Evolutionary conservation across 2,329 filamentous ascomycete species (phyloP).

Genomic region (Fusarium nygamai): DNA sequence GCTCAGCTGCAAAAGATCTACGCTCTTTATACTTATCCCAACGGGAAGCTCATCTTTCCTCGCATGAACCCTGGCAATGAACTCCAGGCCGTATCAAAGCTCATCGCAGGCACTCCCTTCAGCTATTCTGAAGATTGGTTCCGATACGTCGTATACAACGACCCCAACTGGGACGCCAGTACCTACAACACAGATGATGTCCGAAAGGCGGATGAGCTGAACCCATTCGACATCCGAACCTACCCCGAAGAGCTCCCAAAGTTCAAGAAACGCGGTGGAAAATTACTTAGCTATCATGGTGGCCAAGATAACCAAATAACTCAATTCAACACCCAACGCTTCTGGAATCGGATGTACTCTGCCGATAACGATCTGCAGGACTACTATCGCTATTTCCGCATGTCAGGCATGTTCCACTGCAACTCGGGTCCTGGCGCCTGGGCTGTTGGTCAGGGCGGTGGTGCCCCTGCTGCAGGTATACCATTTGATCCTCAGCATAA

Average conservation of each 20-base stretch:
- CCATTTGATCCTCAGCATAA: constrained; percentile 52
- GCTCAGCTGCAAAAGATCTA: constrained; percentile 10
- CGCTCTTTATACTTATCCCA: constrained; percentile 8
- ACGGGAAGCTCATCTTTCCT: constrained; percentile 23
- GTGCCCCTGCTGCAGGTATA: constrained; percentile 25
- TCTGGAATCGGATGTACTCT: constrained; percentile 37
- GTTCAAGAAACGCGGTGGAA: constrained; percentile 25
- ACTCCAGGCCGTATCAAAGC: constrained; percentile 2
- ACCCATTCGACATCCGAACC: constrained; percentile 19
- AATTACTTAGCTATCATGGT: constrained; percentile 17
- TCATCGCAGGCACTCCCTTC: constrained; percentile 13
- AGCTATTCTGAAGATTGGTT: constrained; percentile 26
- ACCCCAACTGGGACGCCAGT: constrained; percentile 7
- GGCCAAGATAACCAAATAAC: constrained; percentile 31
- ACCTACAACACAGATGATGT: constrained; percentile 6
- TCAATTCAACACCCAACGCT: constrained; percentile 34
- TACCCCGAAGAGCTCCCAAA: not conserved
- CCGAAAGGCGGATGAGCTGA: not conserved
- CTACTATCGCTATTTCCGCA: constrained; percentile 62
- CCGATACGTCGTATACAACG: constrained; percentile 13
- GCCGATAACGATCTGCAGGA: constrained; percentile 50
- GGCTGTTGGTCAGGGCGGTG: constrained; percentile 40
- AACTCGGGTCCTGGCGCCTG: constrained; percentile 55
- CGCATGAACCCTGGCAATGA: constrained; percentile 29
- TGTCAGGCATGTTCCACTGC: constrained; percentile 65